A percentile compares a stretch with the other conserved stretches of the same genome.
phyloP scores from a whole-genome alignment of 805 yeast species.

The Barnettozyma vustinii region DNA sequence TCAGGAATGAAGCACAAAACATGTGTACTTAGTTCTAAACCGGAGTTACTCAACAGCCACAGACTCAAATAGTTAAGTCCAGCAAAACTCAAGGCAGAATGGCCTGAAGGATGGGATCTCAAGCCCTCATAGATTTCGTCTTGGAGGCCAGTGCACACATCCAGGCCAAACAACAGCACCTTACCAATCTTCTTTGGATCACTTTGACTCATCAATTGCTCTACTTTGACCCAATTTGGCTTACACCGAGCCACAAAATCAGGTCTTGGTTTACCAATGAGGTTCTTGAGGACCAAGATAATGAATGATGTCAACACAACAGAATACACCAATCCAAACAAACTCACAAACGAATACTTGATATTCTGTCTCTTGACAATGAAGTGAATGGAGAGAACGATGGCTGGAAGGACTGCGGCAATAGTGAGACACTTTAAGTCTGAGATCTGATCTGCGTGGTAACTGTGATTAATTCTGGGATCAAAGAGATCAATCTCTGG shows the following conservation, averaged over 20 bases:
- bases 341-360: conserved; percentile 6
- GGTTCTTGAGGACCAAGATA: conserved; percentile 52
- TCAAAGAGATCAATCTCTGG: conserved; percentile 10
- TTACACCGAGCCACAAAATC: conserved; percentile 82
- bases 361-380: conserved; percentile 1
- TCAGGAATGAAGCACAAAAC: conserved; percentile 42
- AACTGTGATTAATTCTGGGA: conserved; percentile 8
- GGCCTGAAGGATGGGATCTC: conserved; percentile 79
- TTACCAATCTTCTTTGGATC: conserved; percentile 8
- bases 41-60: conserved; percentile 61
- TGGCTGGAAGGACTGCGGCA: conserved; percentile 1
- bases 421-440: conserved; percentile 3
- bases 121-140: conserved; percentile 56
- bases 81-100: conserved; percentile 62
- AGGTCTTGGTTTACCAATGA: conserved; percentile 86
- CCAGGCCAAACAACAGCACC: conserved; percentile 23
- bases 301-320: conserved; percentile 11
- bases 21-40: conserved; percentile 2
- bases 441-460: conserved; percentile 5
- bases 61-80: conserved; percentile 55
- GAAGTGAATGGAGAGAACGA: conserved; percentile 2
- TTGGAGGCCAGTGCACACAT: conserved; percentile 51
- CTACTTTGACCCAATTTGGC: conserved; percentile 36
- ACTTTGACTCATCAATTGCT: conserved; percentile 8
- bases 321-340: conserved; percentile 9